Evolutionary conservation across 768 basidiomycete species (phyloP).

Genomic region (Stropharia rugosoannulata): DNA sequence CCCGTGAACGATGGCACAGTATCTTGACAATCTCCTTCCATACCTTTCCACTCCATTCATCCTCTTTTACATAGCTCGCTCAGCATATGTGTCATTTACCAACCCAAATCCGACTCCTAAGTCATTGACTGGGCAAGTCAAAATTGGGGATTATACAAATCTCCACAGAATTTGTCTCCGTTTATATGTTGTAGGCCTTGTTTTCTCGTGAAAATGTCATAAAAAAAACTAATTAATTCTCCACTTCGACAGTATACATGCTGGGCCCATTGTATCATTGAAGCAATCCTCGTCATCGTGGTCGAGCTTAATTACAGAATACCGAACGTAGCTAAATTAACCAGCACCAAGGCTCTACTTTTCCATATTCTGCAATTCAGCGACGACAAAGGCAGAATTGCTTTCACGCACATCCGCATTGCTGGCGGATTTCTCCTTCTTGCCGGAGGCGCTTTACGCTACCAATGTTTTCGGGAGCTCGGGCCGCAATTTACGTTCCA

Average conservation of each 20-base stretch:
- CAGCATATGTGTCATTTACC: too few species aligned
- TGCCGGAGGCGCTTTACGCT: slow-evolving; percentile 22
- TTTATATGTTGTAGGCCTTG: too few species aligned
- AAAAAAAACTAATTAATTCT: too few species aligned
- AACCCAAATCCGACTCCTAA: too few species aligned
- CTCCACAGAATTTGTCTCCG: too few species aligned
- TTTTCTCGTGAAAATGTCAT: too few species aligned
- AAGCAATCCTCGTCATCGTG: not conserved
- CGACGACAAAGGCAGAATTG: not conserved
- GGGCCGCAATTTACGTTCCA: slow-evolving; percentile 41
- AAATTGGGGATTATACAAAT: too few species aligned
- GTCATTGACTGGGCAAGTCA: too few species aligned
- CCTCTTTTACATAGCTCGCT: too few species aligned
- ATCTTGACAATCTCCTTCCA: too few species aligned
- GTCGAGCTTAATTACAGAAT: not conserved
- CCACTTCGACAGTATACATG: not conserved
- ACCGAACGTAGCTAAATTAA: not conserved
- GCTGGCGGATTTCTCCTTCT: not conserved
- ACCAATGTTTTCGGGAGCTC: slow-evolving; percentile 34
- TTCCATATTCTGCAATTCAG: not conserved
- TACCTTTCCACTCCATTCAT: too few species aligned
- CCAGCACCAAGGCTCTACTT: not conserved
- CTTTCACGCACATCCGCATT: not conserved
- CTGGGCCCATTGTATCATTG: not conserved
- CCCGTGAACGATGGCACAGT: too few species aligned